phyloP scores from a whole-genome alignment of 169 alveolate species.

The Cryptosporidium bovis region DNA sequence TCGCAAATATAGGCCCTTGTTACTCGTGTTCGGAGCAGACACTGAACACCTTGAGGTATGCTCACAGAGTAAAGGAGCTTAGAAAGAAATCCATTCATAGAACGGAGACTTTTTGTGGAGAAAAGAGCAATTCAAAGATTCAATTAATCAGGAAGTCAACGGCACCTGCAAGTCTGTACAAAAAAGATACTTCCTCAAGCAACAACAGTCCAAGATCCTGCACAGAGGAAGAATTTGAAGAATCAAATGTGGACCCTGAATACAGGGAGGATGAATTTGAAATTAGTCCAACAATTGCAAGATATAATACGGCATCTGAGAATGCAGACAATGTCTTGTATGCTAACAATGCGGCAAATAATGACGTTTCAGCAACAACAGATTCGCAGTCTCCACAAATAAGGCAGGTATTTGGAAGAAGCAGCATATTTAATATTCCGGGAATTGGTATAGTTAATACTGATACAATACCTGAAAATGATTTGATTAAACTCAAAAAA shows the following conservation, averaged over 20 bases:
- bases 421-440: slow-evolving; percentile 57
- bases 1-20: slow-evolving; percentile 98
- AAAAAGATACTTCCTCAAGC: slow-evolving; percentile 42
- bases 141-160: slow-evolving; percentile 24
- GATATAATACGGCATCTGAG: slow-evolving; percentile 7
- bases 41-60: slow-evolving; percentile 96
- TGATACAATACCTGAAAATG: slow-evolving; percentile 29
- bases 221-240: slow-evolving; percentile 67
- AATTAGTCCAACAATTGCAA: background rate
- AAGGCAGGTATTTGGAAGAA: slow-evolving; percentile 43
- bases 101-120: slow-evolving; percentile 70
- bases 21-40: slow-evolving; percentile 97
- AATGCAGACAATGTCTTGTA: background rate
- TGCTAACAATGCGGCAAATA: background rate
- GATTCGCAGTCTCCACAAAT: slow-evolving; percentile 33
- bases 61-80: slow-evolving; percentile 96
- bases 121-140: slow-evolving; percentile 21
- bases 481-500: slow-evolving; percentile 28
- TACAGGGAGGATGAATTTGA: slow-evolving; percentile 33
- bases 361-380: background rate
- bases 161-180: slow-evolving; percentile 41
- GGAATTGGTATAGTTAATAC: slow-evolving; percentile 64
- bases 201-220: slow-evolving; percentile 57
- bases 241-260: slow-evolving; percentile 41
- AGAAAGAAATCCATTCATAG: slow-evolving; percentile 81